phyloP scores from a whole-genome alignment of 2,329 filamentous ascomycete genomes.

The Sporothrix brunneoviolacea region DNA sequence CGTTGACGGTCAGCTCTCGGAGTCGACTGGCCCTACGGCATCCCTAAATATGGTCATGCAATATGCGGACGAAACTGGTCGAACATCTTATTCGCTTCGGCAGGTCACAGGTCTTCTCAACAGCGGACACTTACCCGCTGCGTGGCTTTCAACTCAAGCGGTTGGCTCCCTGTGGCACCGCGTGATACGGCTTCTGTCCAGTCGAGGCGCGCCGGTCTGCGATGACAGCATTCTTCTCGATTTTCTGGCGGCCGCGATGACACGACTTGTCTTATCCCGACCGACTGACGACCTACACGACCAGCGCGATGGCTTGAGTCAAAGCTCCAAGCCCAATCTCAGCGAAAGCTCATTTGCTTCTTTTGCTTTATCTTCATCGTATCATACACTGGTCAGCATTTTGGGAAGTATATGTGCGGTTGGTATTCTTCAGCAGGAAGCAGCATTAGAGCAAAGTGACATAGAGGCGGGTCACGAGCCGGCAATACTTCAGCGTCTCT shows the following conservation, averaged over 20 bases:
- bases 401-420: constrained; percentile 35
- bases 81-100: constrained; percentile 30
- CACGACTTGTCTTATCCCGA: background rate
- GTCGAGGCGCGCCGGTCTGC: constrained; percentile 15
- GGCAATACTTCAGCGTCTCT: background rate
- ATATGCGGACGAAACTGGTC: constrained; percentile 27
- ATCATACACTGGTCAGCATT: constrained; percentile 35
- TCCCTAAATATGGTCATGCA: constrained; percentile 20
- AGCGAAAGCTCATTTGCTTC: too few species aligned
- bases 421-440: constrained; percentile 24
- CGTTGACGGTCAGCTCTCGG: constrained; percentile 24
- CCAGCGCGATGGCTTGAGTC: too few species aligned
- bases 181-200: constrained; percentile 30
- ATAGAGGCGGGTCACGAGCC: background rate
- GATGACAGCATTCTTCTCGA: constrained; percentile 28
- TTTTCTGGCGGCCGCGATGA: constrained; percentile 27
- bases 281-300: background rate
- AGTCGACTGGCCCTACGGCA: constrained; percentile 21
- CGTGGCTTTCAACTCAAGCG: constrained; percentile 39
- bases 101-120: constrained; percentile 32
- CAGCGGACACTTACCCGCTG: constrained; percentile 29
- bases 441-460: background rate
- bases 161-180: constrained; percentile 36
- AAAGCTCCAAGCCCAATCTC: too few species aligned
- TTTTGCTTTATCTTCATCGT: constrained; percentile 16